Percentiles rank a stretch among this genome's conserved stretches.
These are phyloP conservation scores for Neoascochyta sp. DNA, from an alignment of 2,329 filamentous ascomycete genomes.

Conservation along the genomic window DNA sequence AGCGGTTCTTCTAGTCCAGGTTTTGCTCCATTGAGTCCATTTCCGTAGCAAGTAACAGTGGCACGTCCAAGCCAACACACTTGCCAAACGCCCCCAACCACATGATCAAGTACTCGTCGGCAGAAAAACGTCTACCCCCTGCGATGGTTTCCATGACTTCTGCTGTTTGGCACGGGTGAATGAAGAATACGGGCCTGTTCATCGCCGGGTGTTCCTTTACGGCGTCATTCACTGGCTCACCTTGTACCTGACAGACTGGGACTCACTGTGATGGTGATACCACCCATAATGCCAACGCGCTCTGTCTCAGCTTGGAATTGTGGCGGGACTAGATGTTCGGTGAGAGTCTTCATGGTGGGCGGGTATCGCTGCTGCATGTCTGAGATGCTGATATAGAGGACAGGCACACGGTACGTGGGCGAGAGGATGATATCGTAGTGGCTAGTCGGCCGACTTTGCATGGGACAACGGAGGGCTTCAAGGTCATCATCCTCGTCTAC, in stretches of 20 bases:
- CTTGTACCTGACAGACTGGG: neutral
- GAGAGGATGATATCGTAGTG: slow-evolving; percentile 45
- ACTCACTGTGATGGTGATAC: slow-evolving; percentile 37
- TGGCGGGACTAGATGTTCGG: slow-evolving; percentile 36
- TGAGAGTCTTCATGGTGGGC: slow-evolving; percentile 33
- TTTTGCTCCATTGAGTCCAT: no score
- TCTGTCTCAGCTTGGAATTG: slow-evolving; percentile 31
- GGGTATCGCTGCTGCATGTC: slow-evolving; percentile 27
- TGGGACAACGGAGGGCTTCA: slow-evolving; percentile 12
- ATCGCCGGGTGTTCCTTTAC: slow-evolving; percentile 77
- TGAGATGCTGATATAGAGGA: slow-evolving; percentile 41
- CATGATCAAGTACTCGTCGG: slow-evolving; percentile 70
- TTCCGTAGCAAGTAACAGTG: slow-evolving; percentile 59
- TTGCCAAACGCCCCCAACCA: slow-evolving; percentile 88
- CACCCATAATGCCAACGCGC: slow-evolving; percentile 39
- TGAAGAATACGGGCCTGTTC: slow-evolving; percentile 75
- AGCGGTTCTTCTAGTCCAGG: slow-evolving; percentile 1
- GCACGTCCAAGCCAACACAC: slow-evolving; percentile 74
- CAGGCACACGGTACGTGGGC: slow-evolving; percentile 44
- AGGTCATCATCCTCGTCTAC: slow-evolving; percentile 22
- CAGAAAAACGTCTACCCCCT: slow-evolving; percentile 31
- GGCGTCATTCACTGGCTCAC: slow-evolving; percentile 1
- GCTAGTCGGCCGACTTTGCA: no score
- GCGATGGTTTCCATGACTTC: slow-evolving; percentile 66
- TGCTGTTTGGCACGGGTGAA: slow-evolving; percentile 87